These are phyloP conservation scores for Actinomortierella wolfii DNA, from an alignment of 371 early-diverging fungal genomes.

Conservation along the genomic window DNA sequence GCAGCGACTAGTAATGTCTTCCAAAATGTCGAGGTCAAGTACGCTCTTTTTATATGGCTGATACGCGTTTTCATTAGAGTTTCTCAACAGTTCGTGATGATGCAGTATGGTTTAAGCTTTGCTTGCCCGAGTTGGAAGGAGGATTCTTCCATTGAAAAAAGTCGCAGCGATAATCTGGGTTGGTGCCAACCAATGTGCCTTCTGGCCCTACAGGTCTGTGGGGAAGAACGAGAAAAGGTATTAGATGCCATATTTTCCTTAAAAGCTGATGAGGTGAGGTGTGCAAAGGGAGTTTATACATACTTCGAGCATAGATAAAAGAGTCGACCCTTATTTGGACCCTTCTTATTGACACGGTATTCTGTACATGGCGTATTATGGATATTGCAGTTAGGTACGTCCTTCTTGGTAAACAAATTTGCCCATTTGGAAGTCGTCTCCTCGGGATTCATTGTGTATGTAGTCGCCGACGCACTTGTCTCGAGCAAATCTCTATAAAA, in stretches of 20 bases:
- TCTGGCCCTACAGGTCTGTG: conserved; percentile 56
- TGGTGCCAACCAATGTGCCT: conserved; percentile 33
- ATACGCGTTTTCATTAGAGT: too few species aligned
- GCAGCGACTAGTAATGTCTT: too few species aligned
- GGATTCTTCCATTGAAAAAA: conserved; percentile 63
- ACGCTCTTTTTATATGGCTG: too few species aligned
- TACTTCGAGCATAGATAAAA: conserved; percentile 77
- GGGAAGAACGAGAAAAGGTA: neutral
- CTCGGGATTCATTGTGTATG: conserved; percentile 22
- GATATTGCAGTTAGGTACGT: conserved; percentile 61
- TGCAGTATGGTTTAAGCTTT: neutral
- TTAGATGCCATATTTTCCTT: neutral
- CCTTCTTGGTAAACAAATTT: conserved; percentile 53
- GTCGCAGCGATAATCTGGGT: conserved; percentile 58
- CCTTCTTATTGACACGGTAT: conserved; percentile 68
- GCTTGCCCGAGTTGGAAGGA: neutral
- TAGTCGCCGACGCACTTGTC: neutral
- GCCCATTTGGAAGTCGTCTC: conserved; percentile 60
- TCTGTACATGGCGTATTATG: conserved; percentile 73
- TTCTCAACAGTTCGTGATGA: too few species aligned
- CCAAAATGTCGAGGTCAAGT: too few species aligned
- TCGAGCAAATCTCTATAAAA: too few species aligned
- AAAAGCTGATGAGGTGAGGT: neutral
- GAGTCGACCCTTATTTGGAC: conserved; percentile 71
- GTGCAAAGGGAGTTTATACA: conserved; percentile 13